phyloP scores from a whole-genome alignment of 1,284 basidiomycete species.

The Ustilago crameri region DNA sequence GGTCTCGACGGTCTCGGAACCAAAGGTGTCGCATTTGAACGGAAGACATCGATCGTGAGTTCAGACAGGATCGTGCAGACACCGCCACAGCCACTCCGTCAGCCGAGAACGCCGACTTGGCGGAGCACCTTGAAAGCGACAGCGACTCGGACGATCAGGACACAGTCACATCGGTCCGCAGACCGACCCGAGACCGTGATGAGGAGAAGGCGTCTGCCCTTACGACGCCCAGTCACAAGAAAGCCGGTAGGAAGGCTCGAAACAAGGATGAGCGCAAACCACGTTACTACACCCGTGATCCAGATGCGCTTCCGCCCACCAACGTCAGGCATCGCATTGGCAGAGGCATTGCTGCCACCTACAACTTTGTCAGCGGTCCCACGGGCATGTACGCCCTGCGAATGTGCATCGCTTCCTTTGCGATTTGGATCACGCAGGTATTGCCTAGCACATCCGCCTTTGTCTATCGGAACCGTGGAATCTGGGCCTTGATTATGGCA shows the following conservation, averaged over 20 bases:
- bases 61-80: slow-evolving; percentile 31
- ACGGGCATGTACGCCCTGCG: slow-evolving; percentile 76
- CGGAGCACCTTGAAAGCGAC: slow-evolving; percentile 23
- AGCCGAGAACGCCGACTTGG: neutral
- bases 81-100: slow-evolving; percentile 5
- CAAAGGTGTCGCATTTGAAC: slow-evolving; percentile 25
- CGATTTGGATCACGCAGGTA: slow-evolving; percentile 73
- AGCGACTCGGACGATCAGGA: slow-evolving; percentile 17
- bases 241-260: slow-evolving; percentile 2
- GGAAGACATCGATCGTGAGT: slow-evolving; percentile 37
- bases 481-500: slow-evolving; percentile 66
- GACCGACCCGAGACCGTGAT: slow-evolving; percentile 11
- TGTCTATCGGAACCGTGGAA: slow-evolving; percentile 61
- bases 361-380: slow-evolving; percentile 60
- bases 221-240: neutral
- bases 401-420: slow-evolving; percentile 72
- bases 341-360: slow-evolving; percentile 27
- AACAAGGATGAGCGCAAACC: slow-evolving; percentile 7
- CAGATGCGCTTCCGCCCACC: slow-evolving; percentile 77
- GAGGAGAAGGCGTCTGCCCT: slow-evolving; percentile 24
- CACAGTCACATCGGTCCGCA: neutral
- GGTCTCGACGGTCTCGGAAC: slow-evolving; percentile 33
- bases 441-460: slow-evolving; percentile 50
- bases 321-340: slow-evolving; percentile 52
- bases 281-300: slow-evolving; percentile 72